phyloP scores from a whole-genome alignment of 352 stramenopile genomes.

The Globisporangium orthogonon region DNA sequence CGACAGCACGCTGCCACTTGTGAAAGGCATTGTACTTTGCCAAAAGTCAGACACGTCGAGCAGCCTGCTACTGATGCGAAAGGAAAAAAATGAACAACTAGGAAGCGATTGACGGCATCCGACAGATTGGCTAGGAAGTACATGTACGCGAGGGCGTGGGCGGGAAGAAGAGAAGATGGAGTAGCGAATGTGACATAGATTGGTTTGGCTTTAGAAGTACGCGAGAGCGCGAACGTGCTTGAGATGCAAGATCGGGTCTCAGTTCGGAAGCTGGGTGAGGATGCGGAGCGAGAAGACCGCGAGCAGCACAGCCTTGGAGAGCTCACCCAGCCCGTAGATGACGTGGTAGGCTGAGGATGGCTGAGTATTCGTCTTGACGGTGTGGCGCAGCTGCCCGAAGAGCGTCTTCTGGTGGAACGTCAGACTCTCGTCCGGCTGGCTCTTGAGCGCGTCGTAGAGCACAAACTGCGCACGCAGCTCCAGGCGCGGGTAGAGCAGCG shows the following conservation, averaged over 20 bases:
- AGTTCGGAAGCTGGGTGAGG: slow-evolving; percentile 30
- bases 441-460: slow-evolving; percentile 51
- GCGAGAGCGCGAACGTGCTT: background rate
- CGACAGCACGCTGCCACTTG: no score
- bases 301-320: slow-evolving; percentile 46
- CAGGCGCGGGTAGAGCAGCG: slow-evolving; percentile 47
- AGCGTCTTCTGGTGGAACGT: slow-evolving; percentile 58
- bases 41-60: no score
- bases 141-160: no score
- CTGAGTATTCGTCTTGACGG: slow-evolving; percentile 30
- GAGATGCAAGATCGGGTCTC: background rate
- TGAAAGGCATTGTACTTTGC: no score
- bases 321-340: slow-evolving; percentile 34
- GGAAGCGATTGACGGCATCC: no score
- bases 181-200: background rate
- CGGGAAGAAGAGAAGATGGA: no score
- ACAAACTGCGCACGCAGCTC: slow-evolving; percentile 43
- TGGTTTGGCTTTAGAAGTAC: background rate
- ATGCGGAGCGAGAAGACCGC: slow-evolving; percentile 40
- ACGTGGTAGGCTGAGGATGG: slow-evolving; percentile 37
- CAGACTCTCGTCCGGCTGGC: slow-evolving; percentile 37
- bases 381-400: slow-evolving; percentile 46
- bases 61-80: no score
- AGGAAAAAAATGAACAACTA: no score
- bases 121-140: no score